These are phyloP conservation scores for Komagataea norvegica DNA, from an alignment of 1,139 yeast genomes.

Conservation along the genomic window DNA sequence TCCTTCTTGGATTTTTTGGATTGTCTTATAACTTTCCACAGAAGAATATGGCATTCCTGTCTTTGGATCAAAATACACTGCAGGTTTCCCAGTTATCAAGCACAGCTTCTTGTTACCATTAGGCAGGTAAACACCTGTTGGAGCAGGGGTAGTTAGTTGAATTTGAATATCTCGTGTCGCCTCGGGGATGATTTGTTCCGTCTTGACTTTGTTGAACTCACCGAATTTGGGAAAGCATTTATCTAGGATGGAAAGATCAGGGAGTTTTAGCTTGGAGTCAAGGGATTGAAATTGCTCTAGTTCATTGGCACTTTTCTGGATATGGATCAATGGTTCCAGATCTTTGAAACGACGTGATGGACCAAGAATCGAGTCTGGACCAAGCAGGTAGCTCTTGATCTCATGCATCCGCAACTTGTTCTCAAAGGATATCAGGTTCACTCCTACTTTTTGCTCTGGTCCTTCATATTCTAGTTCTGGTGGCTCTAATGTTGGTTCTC, in stretches of 20 bases:
- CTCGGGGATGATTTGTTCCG: conserved; percentile 34
- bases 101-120: conserved; percentile 64
- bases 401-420: conserved; percentile 32
- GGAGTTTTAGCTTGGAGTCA: conserved; percentile 6
- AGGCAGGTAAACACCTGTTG: conserved; percentile 69
- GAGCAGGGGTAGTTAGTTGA: conserved; percentile 59
- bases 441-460: conserved; percentile 53
- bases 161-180: conserved; percentile 43
- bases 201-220: conserved; percentile 47
- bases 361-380: conserved; percentile 50
- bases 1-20: conserved; percentile 65
- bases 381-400: conserved; percentile 48
- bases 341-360: conserved; percentile 50
- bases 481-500: conserved; percentile 1
- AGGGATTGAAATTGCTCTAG: conserved; percentile 7
- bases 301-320: conserved; percentile 4
- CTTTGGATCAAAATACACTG: conserved; percentile 81
- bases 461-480: conserved; percentile 42
- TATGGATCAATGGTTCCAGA: conserved; percentile 43
- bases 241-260: conserved; percentile 45
- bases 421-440: conserved; percentile 45
- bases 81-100: conserved; percentile 72
- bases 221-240: conserved; percentile 59
- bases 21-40: conserved; percentile 69
- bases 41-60: conserved; percentile 83